Base-by-base conservation (phyloP, 1,284 basidiomycete genomes). In the Trichosporon asahii region DNA sequence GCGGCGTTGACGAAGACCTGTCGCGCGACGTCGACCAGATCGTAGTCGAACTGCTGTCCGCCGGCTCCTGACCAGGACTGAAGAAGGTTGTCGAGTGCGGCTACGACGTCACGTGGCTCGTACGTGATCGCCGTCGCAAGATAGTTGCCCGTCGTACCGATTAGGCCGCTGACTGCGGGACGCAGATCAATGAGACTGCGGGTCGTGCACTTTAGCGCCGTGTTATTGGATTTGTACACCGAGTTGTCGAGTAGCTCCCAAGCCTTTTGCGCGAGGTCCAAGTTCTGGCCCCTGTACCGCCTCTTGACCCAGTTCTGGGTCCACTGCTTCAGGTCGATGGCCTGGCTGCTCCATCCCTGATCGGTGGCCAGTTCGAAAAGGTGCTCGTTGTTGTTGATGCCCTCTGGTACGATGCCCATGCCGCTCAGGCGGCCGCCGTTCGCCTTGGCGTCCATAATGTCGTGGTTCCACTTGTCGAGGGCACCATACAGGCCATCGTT, bases 321-420 rank as follows among this genome's bases (percentile, higher is more conserved):
- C 68, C 85, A 86, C 0, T 71, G 65, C 1, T 73, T 73, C 66
- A 81, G 75, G 72, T 84, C 70, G 66, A 86, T 76, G 1, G 81
- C 73, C 0, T 74, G 75, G 1, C 79, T 65, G 6, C 81, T 84
- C 85, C 85, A 86, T 0, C 84, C 85, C 67, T 85, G 83, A 74
- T 86, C 85, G 57, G 85, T 80, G 2, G 85, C 77, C n/a, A 85
- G 72, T 60, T 85, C 84, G 68, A 85, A 86, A 15, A 85, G 76
- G 63, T 85, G 80, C 76, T 86, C 85, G 73, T 86, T 86, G 14
- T 85, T 84, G 70, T 86, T 85, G 66, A 85, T 78, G 14, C 85
- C 85, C 67, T 86, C 85, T 68, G 83, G 83, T 0, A 84, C 84
- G 70, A 86, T 73, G 1, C 85, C 85, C 70, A 84, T 77, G 8